These are phyloP conservation scores for Plasmodium knowlesi DNA, from an alignment of 169 alveolate genomes.

Conservation along the genomic window DNA sequence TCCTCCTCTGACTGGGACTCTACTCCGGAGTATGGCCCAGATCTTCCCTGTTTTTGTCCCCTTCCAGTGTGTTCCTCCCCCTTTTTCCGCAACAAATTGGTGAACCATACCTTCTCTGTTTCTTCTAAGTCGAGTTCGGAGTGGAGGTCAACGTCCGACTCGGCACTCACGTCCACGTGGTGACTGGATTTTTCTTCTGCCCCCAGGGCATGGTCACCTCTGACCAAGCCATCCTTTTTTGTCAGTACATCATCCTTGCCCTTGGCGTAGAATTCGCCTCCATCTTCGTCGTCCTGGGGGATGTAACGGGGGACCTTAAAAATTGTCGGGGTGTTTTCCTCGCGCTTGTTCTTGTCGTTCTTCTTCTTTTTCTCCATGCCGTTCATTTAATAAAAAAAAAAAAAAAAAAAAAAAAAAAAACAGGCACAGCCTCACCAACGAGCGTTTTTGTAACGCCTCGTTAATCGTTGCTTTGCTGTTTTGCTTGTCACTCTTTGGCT, in stretches of 20 bases:
- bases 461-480: background rate
- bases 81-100: slow-evolving; percentile 18
- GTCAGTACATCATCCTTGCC: background rate
- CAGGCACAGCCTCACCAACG: background rate
- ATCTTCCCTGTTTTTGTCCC: background rate
- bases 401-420: too few species aligned
- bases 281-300: background rate
- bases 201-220: background rate
- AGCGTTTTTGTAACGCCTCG: background rate
- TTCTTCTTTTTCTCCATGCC: background rate
- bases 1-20: background rate
- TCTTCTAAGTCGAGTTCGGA: background rate
- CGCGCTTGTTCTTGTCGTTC: background rate
- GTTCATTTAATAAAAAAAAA: background rate
- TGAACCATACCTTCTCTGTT: slow-evolving; percentile 42
- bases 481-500: background rate
- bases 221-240: background rate
- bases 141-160: background rate
- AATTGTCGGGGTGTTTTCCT: background rate
- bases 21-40: background rate
- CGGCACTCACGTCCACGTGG: background rate
- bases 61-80: background rate
- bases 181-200: background rate
- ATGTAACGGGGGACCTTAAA: background rate
- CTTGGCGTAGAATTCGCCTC: background rate